These are phyloP conservation scores for Starmerella sirachaensis DNA, from an alignment of 805 yeast genomes.

Conservation along the genomic window DNA sequence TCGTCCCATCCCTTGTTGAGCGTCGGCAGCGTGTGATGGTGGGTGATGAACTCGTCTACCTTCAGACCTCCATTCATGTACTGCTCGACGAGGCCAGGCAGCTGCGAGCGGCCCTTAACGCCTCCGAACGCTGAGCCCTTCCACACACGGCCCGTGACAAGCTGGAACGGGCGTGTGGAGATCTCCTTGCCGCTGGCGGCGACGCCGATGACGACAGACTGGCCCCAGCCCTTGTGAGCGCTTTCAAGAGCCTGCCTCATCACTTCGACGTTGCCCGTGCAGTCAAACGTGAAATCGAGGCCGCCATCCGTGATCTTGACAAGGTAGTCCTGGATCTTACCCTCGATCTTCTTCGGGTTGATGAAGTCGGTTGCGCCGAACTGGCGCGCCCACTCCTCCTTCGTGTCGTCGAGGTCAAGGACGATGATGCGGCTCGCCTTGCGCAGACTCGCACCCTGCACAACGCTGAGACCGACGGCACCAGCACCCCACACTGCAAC, in stretches of 20 bases:
- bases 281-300: conserved; percentile 88
- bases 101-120: conserved; percentile 91
- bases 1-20: conserved; percentile 88
- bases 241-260: conserved; percentile 96
- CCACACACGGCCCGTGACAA: conserved; percentile 98
- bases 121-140: conserved; percentile 99
- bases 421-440: conserved; percentile 70
- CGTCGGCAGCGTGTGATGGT: conserved; percentile 61
- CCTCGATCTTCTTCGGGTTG: conserved; percentile 67
- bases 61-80: conserved; percentile 69
- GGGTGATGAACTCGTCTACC: conserved; percentile 93
- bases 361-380: conserved; percentile 95
- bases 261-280: conserved; percentile 91
- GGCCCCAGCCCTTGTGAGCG: conserved; percentile 99
- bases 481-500: conserved; percentile 98
- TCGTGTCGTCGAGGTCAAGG: conserved; percentile 73
- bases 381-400: conserved; percentile 71
- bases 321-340: conserved; percentile 59
- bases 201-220: conserved; percentile 88
- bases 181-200: conserved; percentile 98
- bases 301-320: conserved; percentile 95
- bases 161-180: conserved; percentile 94
- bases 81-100: conserved; percentile 80
- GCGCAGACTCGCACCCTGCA: conserved; percentile 83
- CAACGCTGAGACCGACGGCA: conserved; percentile 89